Base-by-base conservation (phyloP, 1,284 basidiomycete genomes). In the Trichosporon inkin region DNA sequence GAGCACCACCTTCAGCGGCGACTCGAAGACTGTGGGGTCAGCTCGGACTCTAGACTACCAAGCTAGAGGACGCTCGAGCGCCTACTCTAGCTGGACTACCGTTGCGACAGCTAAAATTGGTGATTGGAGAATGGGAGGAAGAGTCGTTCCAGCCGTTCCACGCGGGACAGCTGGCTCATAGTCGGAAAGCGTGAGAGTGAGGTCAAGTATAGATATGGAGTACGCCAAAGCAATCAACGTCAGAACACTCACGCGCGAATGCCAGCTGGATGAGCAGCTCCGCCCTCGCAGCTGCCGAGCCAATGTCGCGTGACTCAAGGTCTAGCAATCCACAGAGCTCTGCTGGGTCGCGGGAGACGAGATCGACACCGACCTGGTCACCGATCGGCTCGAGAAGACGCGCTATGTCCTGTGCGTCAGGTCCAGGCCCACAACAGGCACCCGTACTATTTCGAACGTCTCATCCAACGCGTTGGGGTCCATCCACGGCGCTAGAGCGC, bases 301-400 rank as follows among this genome's bases (percentile, higher is more conserved):
- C 28, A 17, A 32, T 22, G 11, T 49, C 44, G 13, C 44, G 44
- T 8, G 44, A 22, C 14, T 32, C 44, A 1, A 49, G 24, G 44
- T 49, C 44, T 22, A 49, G 28, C 22, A 49, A 24, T 14, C 44
- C 44, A 14, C 44, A 49, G 6, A 49, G 24, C 44, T 28, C 24
- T 6, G 24, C 44, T 7, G 44, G 44, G 22, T 49, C 28, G 22
- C 44, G 44, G 6, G 44, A 2, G 14, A 24, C 24, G 14, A 49
- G 44, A 14, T 49, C 44, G 5, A 49, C n/a, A 22, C 44, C 44
- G 3, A 24, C 22, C 3, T 22, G 22, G 13, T 22, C 28, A 0
- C 44, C 44, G 14, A 49, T 32, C 44, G 44, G 44, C 19, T 28
- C 44, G 24, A 49, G 44, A 22, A 49, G 44, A 49, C 44, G 24